Evolutionary conservation across 805 yeast genomes (phyloP).

Genomic region (Middelhovenomyces tepae): DNA sequence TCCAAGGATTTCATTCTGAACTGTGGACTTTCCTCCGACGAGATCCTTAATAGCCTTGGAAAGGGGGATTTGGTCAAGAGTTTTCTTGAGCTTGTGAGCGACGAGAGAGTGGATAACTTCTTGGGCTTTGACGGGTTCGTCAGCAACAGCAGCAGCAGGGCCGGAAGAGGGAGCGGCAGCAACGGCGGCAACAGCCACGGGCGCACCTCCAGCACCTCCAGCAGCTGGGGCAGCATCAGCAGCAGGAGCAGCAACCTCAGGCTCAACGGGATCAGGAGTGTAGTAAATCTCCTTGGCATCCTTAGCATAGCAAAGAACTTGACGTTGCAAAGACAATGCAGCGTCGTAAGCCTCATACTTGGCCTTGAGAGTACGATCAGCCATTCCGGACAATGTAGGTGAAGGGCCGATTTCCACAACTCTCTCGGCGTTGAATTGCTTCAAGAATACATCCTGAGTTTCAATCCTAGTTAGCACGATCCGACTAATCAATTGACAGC

Average conservation of each 20-base stretch:
- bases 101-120: slow-evolving; percentile 80
- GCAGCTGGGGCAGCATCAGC: slow-evolving; percentile 29
- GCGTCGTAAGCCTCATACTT: slow-evolving; percentile 98
- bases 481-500: background rate
- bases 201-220: slow-evolving; percentile 46
- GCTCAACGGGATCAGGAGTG: slow-evolving; percentile 38
- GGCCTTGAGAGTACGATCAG: slow-evolving; percentile 87
- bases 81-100: slow-evolving; percentile 91
- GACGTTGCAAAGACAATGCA: slow-evolving; percentile 85
- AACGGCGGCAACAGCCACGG: slow-evolving; percentile 52
- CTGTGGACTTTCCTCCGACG: slow-evolving; percentile 97
- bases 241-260: slow-evolving; percentile 29
- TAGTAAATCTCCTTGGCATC: slow-evolving; percentile 95
- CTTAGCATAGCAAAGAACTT: slow-evolving; percentile 89
- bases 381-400: slow-evolving; percentile 98
- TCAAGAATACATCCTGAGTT: slow-evolving; percentile 95
- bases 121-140: slow-evolving; percentile 80
- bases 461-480: slow-evolving; percentile 47
- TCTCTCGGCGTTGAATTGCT: slow-evolving; percentile 90
- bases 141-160: slow-evolving; percentile 77
- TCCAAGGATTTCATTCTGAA: slow-evolving; percentile 97
- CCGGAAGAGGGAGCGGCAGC: slow-evolving; percentile 66
- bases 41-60: slow-evolving; percentile 92
- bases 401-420: slow-evolving; percentile 99
- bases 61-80: slow-evolving; percentile 76